Evolutionary conservation across 2,329 filamentous ascomycete species (phyloP).

Genomic region (Cordyceps cicadae): DNA sequence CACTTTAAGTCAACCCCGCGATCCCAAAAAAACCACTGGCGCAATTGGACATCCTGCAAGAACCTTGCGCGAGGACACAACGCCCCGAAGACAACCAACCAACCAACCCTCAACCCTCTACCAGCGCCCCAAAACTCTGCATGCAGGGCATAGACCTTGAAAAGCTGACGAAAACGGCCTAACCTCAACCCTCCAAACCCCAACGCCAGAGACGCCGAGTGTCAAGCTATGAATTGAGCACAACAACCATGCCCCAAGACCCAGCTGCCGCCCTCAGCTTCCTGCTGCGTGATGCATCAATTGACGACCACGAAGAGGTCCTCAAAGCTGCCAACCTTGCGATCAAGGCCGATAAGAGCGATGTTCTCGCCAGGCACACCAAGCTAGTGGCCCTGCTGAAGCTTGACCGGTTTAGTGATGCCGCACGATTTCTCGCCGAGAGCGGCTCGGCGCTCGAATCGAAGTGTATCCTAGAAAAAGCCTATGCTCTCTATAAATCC

Average conservation of each 20-base stretch:
- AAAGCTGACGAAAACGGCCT: not conserved
- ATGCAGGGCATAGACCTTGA: not conserved
- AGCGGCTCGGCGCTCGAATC: conserved; percentile 53
- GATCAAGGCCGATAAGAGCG: conserved; percentile 51
- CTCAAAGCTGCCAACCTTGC: conserved; percentile 56
- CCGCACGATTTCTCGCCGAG: conserved; percentile 58
- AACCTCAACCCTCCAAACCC: not conserved
- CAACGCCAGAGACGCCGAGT: not conserved
- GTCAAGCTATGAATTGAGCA: conserved; percentile 19
- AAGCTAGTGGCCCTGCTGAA: conserved; percentile 70
- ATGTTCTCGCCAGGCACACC: conserved; percentile 55
- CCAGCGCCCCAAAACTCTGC: not conserved
- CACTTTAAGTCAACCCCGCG: conserved; percentile 5
- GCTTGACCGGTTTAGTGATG: conserved; percentile 74
- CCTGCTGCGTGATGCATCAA: conserved; percentile 45
- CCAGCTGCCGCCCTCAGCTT: conserved; percentile 43
- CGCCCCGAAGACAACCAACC: not conserved
- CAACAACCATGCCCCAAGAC: conserved; percentile 33
- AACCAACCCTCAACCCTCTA: no score
- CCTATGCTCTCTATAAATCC: conserved; percentile 78
- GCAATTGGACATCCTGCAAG: not conserved
- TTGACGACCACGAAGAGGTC: conserved; percentile 66
- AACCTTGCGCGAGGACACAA: not conserved
- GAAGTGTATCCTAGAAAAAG: conserved; percentile 58
- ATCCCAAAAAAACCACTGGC: conserved; percentile 9